Base-by-base conservation (phyloP, 2,329 filamentous ascomycete species). In the Didymosphaeria variabile region DNA sequence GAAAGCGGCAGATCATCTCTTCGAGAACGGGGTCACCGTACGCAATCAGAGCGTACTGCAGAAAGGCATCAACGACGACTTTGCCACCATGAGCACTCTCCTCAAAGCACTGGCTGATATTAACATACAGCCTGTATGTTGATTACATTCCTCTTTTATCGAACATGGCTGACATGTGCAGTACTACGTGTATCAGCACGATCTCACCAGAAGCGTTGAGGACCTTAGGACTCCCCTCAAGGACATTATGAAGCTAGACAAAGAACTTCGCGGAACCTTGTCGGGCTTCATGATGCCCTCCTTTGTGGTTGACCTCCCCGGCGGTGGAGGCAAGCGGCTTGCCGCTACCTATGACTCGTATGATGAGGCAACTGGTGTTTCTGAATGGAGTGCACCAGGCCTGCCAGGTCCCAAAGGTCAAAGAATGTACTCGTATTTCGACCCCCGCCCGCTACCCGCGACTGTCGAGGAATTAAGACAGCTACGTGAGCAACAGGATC, bases 171-270 rank as follows among this genome's bases (percentile, higher is more conserved):
- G 55, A 59, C 26, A 21, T 38, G 8, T 12, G 19, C 42, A 87
- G 83, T 90, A 90, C 72, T 90, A 90, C 67, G 84, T 90, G 55
- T 90, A 90, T 72, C 87, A 89, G 69, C 85, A 85, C 50, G 88
- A 90, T 71, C 86, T 90, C 83, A 86, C 89, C 9, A 75, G 80
- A 31, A 85, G 83, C 47, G 80, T 87, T 2, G 88, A 90, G 76
- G 87, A 90, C 67, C 79, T 89, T 23, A 85, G 88, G 8, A 90
- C 87, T 0, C 86, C 87, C 2, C 80, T 90, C 12, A 80, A 81
- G 46, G 86, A 84, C 1, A 87, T 88, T 50, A 79, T 89, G 17
- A 77, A 86, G 19, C 77, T 90, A 0, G 87, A 90, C 72, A 79
- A 82, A 23, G 72, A 85, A 45, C 80, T 90, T 57, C 84, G 86